phyloP scores from a whole-genome alignment of 148 eudicot genomes.

The Rhododendron henanense region DNA sequence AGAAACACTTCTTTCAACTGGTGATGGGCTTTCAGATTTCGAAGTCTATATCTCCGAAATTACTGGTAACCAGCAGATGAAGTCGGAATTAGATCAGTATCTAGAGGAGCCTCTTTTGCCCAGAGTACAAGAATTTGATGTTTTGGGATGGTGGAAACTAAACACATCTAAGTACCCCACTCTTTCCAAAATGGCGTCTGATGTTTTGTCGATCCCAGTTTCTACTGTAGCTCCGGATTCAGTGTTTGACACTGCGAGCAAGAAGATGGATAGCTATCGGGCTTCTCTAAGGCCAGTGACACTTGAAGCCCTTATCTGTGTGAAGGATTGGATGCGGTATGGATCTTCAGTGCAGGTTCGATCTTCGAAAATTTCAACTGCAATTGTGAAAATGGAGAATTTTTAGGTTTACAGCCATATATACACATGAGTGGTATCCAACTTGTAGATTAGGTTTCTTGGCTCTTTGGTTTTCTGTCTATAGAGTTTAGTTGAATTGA shows the following conservation, averaged over 20 bases:
- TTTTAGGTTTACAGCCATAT: slow-evolving; percentile 2
- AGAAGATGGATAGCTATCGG: slow-evolving; percentile 46
- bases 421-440: not conserved
- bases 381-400: slow-evolving; percentile 20
- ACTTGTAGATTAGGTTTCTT: not conserved
- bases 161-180: slow-evolving; percentile 56
- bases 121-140: slow-evolving; percentile 57
- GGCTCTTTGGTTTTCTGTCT: not conserved
- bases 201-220: slow-evolving; percentile 60
- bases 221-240: slow-evolving; percentile 47
- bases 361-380: slow-evolving; percentile 10
- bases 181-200: slow-evolving; percentile 77
- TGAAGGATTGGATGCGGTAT: slow-evolving; percentile 68
- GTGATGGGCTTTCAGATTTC: slow-evolving; percentile 51
- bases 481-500: not conserved
- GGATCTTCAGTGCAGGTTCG: slow-evolving; percentile 9
- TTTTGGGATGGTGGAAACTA: slow-evolving; percentile 84
- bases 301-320: slow-evolving; percentile 61
- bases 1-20: slow-evolving; percentile 24
- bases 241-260: slow-evolving; percentile 47
- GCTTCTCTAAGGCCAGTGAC: slow-evolving; percentile 41
- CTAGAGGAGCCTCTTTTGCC: slow-evolving; percentile 65
- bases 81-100: slow-evolving; percentile 72
- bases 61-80: slow-evolving; percentile 33
- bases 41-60: slow-evolving; percentile 56